Base-by-base conservation (phyloP, 768 basidiomycete genomes). In the Kwoniella bestiolae region DNA sequence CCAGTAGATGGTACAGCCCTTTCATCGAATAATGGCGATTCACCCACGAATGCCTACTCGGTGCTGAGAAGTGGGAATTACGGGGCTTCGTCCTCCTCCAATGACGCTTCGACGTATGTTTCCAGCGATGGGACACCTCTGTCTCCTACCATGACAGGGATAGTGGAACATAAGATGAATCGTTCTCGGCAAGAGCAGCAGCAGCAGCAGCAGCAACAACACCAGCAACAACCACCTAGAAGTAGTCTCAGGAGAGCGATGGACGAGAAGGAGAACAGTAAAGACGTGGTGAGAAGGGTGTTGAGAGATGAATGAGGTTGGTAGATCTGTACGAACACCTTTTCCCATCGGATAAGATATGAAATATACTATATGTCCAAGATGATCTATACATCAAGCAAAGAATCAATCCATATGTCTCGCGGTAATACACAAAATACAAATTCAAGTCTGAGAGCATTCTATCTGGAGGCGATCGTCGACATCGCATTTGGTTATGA, bases 241-340 rank as follows among this genome's bases (percentile, higher is more conserved):
- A 46, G 26, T 11, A 28, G 21, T 21, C 31, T 61, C 1, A 52
- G 60, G 29, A 16, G 60, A 18, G 60, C 34, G 21, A 34, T 61
- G 50, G 60, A 61, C 52, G 60, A 61, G 50, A 61, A 61, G 26
- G 49, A 61, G 31, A 50, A 61, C 14, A 52, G 49, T 52, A 61
- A 61, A 44, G 60, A 61, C 21, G 50, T 61, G 6, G 32, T 61
- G 7, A 46, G 60, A 44, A 61, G 60, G 38, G 60, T 50, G 6
- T 52, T 61, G 25, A 18, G 26, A 32, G 14, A 49, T 12, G 46
- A 53, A 50, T 50, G 21, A n/a, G n/a, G n/a, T n/a, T n/a, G n/a
- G n/a, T n/a, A n/a, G n/a, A n/a, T n/a, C n/a, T n/a, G n/a, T n/a
- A n/a, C n/a, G n/a, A n/a, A n/a, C n/a, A n/a, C n/a, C n/a, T n/a